phyloP scores from a whole-genome alignment of 306 rosid species.

The Astragalus membranaceus region DNA sequence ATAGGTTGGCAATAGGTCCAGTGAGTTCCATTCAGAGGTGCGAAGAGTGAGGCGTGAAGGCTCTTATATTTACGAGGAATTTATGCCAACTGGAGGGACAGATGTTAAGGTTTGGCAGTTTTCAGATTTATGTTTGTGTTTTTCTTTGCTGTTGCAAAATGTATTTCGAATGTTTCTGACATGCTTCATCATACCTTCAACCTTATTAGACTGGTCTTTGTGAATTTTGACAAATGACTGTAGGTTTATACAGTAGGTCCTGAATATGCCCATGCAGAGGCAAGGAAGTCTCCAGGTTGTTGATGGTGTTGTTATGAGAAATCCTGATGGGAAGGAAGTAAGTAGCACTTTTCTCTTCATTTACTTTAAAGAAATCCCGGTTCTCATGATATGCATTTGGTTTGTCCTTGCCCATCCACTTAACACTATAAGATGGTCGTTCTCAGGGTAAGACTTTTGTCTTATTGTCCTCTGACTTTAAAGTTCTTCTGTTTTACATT shows the following conservation, averaged over 20 bases:
- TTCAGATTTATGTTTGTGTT: constrained; percentile 18
- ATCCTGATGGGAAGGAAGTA: constrained; percentile 97
- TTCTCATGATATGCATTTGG: constrained; percentile 5
- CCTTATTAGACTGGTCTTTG: constrained; percentile 6
- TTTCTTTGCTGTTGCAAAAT: not conserved
- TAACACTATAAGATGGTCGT: not conserved
- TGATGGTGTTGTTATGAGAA: constrained; percentile 99
- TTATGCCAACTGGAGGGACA: constrained; percentile 99
- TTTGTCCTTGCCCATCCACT: not conserved
- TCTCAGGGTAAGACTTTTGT: not conserved
- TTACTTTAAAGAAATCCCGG: not conserved
- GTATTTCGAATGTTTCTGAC: not conserved
- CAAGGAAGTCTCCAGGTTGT: constrained; percentile 99
- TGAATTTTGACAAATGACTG: constrained; percentile 27
- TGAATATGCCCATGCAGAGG: constrained; percentile 99
- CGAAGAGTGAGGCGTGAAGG: constrained; percentile 98
- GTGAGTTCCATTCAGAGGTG: constrained; percentile 93
- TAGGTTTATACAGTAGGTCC: constrained; percentile 98
- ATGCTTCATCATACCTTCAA: constrained; percentile 5
- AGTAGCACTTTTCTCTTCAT: constrained; percentile 21
- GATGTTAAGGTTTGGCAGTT: constrained; percentile 80
- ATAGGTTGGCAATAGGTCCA: constrained; percentile 96
- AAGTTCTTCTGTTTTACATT: not conserved
- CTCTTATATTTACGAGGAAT: constrained; percentile 93
- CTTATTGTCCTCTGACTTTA: not conserved